Evolutionary conservation across 306 rosid genomes (phyloP).

Genomic region (Vigna radiata): DNA sequence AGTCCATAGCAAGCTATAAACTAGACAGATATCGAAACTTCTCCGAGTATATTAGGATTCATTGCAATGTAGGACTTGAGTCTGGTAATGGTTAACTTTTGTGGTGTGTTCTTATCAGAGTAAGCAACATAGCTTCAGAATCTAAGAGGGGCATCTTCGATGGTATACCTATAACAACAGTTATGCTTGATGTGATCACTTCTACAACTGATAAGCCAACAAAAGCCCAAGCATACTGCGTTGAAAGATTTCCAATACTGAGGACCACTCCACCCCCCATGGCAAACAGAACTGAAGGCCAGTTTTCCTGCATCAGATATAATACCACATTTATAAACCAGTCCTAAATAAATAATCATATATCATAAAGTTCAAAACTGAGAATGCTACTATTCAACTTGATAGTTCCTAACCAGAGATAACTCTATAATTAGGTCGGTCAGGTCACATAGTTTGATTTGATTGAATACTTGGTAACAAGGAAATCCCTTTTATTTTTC

Average conservation of each 20-base stretch:
- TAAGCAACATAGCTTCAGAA: not conserved
- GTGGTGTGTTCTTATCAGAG: not conserved
- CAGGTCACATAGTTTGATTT: not conserved
- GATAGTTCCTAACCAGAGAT: no score
- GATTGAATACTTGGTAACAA: not conserved
- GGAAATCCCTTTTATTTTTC: not conserved
- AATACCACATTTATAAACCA: not conserved
- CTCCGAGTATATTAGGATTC: not conserved
- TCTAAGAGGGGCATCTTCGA: not conserved
- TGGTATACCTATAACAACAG: slow-evolving; percentile 82
- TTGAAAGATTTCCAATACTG: slow-evolving; percentile 79
- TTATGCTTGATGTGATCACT: slow-evolving; percentile 81
- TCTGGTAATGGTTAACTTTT: not conserved
- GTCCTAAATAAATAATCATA: no score
- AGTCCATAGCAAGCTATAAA: slow-evolving; percentile 18
- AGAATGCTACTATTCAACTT: no score
- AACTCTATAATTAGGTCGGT: not conserved
- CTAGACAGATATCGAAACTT: slow-evolving; percentile 17
- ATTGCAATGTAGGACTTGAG: not conserved
- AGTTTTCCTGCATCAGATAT: slow-evolving; percentile 66
- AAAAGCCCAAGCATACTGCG: slow-evolving; percentile 90
- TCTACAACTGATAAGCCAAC: slow-evolving; percentile 91
- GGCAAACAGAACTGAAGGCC: slow-evolving; percentile 85
- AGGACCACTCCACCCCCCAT: slow-evolving; percentile 89
- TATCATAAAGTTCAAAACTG: no score